These are phyloP conservation scores for Achaetomiella virescens DNA, from an alignment of 495 filamentous ascomycete species.

Conservation along the genomic window DNA sequence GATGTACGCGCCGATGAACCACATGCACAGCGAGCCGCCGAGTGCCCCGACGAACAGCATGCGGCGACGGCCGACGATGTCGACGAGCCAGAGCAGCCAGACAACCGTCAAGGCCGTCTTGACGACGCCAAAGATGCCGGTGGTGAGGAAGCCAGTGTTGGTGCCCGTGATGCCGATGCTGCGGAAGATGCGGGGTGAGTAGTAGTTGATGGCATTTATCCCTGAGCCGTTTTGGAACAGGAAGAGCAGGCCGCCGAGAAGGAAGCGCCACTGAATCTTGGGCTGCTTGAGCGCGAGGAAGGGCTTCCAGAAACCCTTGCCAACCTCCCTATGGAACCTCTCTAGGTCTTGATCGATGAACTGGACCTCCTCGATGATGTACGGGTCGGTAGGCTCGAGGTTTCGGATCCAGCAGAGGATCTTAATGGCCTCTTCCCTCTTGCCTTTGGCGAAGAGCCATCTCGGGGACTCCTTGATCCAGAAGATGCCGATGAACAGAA, in stretches of 20 bases:
- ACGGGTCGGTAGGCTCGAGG: constrained; percentile 51
- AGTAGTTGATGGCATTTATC: constrained; percentile 67
- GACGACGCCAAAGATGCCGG: constrained; percentile 48
- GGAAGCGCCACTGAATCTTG: constrained; percentile 55
- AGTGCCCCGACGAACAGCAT: constrained; percentile 50
- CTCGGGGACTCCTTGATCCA: constrained; percentile 56
- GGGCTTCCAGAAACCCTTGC: constrained; percentile 61
- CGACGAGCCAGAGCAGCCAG: constrained; percentile 52
- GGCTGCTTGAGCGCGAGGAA: constrained; percentile 49
- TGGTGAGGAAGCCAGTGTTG: constrained; percentile 44
- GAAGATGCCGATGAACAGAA: constrained; percentile 43
- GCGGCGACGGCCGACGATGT: constrained; percentile 45
- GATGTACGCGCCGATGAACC: constrained; percentile 50
- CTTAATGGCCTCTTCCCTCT: constrained; percentile 48
- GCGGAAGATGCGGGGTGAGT: constrained; percentile 54
- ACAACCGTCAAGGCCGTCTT: constrained; percentile 56
- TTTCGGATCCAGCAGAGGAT: constrained; percentile 61
- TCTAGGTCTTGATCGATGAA: constrained; percentile 57
- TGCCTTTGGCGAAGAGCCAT: constrained; percentile 55
- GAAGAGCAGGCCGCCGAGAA: constrained; percentile 60
- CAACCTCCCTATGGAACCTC: constrained; percentile 47
- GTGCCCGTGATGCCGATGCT: constrained; percentile 51
- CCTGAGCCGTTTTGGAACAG: constrained; percentile 60
- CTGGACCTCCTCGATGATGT: constrained; percentile 59
- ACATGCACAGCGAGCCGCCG: constrained; percentile 53